These are phyloP conservation scores for Davidsoniella eucalypti DNA, from an alignment of 2,329 filamentous ascomycete genomes.

Conservation along the genomic window DNA sequence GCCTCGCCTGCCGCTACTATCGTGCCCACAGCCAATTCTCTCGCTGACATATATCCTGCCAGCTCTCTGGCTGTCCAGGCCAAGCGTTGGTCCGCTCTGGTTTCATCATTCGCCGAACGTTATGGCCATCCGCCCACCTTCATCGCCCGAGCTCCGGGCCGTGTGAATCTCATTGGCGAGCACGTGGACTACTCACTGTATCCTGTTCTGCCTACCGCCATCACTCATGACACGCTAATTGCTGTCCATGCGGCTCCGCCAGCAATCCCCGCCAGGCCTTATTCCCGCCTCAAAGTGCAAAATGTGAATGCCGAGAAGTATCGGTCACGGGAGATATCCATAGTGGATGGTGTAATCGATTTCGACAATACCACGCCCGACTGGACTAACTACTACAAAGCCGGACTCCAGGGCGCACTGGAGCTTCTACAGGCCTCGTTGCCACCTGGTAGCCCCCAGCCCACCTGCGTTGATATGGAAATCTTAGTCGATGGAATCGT, in stretches of 20 bases:
- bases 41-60: conserved; percentile 70
- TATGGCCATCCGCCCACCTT: conserved; percentile 63
- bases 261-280: conserved; percentile 24
- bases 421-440: conserved; percentile 54
- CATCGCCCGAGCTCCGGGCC: conserved; percentile 75
- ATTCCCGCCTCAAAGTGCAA: conserved; percentile 48
- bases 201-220: conserved; percentile 87
- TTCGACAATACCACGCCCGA: conserved; percentile 78
- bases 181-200: conserved; percentile 98
- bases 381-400: conserved; percentile 98
- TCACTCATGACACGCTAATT: conserved; percentile 78
- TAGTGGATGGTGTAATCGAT: conserved; percentile 41
- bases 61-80: conserved; percentile 52
- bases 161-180: conserved; percentile 97
- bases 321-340: conserved; percentile 53
- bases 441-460: conserved; percentile 32
- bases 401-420: conserved; percentile 68
- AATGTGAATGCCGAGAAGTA: conserved; percentile 69
- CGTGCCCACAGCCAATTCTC: conserved; percentile 59
- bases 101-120: conserved; percentile 50
- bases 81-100: conserved; percentile 58
- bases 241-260: conserved; percentile 49
- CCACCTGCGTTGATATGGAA: conserved; percentile 56
- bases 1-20: not conserved
- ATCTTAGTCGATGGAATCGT: conserved; percentile 84